Base-by-base conservation (phyloP, 23 red algal genomes). In the Agarophyton chilense region DNA sequence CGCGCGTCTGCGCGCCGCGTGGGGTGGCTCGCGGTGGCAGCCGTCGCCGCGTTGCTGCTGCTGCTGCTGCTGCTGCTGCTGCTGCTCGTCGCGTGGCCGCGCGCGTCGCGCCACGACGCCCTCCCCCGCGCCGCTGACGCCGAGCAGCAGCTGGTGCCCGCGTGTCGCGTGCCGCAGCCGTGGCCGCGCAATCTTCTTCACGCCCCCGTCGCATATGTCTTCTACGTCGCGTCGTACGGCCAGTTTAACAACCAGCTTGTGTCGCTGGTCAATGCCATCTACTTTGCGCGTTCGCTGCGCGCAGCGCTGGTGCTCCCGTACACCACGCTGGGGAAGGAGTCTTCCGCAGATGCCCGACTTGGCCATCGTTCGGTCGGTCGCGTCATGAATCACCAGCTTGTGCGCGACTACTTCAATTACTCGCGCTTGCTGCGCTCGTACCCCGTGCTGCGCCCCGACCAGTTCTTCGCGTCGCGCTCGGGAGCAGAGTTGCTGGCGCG, bases 241-340 rank as follows among this genome's bases (percentile, higher is more conserved):
- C 79, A 83, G 53, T 47, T 83, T 33, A 83, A 83, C 57, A 83
- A 83, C 61, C 79, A 83, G 79, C 22, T 83, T 10, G 79, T 83
- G 16, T 83, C 79, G 55, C 79, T 83, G 7, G 19, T 83, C 57
- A 83, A 83, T 33, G 79, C 34, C 10, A 28, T 83, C 17, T 83
- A 58, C 54, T 61, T 83, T 25, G 79, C 79, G 40, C 52, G 56
- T 13, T 65, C 55, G 18, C 55, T 65, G 43, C 49, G 38, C 61
- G 79, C 79, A 54, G 79, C 38, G 22, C 61, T 83, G 11, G 61
- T 83, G 28, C 57, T 83, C 36, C 79, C 79, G 13, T 83, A 39
- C 38, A 67, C 79, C 79, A 63, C 51, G 17, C 79, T 83, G 36
- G 79, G 79, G 3, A 83, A 83, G 54, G 79, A 83, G 44, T 65